Percentiles rank a stretch among this genome's conserved stretches.
phyloP scores from a whole-genome alignment of 495 filamentous ascomycete species.

The Halenospora varia region DNA sequence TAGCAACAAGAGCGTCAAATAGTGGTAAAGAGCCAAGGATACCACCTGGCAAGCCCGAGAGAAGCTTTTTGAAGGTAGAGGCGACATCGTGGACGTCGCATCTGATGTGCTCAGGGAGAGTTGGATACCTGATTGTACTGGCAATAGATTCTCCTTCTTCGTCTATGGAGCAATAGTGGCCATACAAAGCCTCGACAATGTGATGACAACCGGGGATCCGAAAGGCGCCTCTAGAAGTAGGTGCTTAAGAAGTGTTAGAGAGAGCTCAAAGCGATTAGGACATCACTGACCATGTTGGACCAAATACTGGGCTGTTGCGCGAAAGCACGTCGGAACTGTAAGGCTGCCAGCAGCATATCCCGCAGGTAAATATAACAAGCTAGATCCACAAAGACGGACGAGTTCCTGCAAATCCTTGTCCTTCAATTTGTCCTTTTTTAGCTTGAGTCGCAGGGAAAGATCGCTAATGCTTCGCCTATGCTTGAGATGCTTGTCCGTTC shows the following conservation, averaged over 20 bases:
- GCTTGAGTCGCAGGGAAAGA: slow-evolving; percentile 42
- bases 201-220: slow-evolving; percentile 56
- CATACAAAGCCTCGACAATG: slow-evolving; percentile 52
- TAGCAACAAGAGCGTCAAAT: slow-evolving; percentile 61
- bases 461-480: slow-evolving; percentile 47
- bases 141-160: slow-evolving; percentile 42
- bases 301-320: slow-evolving; percentile 64
- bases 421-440: slow-evolving; percentile 53
- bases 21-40: slow-evolving; percentile 65
- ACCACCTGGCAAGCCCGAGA: slow-evolving; percentile 68
- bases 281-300: slow-evolving; percentile 56
- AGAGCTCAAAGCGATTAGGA: background rate
- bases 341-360: slow-evolving; percentile 62
- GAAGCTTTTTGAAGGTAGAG: slow-evolving; percentile 65
- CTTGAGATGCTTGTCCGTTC: slow-evolving; percentile 29
- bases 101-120: slow-evolving; percentile 50
- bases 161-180: slow-evolving; percentile 54
- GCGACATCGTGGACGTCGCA: slow-evolving; percentile 64
- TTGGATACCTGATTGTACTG: slow-evolving; percentile 49
- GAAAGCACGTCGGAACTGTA: slow-evolving; percentile 69
- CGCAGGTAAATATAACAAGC: slow-evolving; percentile 59
- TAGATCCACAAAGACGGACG: slow-evolving; percentile 69
- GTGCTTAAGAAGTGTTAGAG: slow-evolving; percentile 8
- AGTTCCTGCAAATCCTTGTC: slow-evolving; percentile 60
- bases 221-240: slow-evolving; percentile 47